Evolutionary conservation across 2,329 filamentous ascomycete species (phyloP).

Genomic region (Penicillium sp.): DNA sequence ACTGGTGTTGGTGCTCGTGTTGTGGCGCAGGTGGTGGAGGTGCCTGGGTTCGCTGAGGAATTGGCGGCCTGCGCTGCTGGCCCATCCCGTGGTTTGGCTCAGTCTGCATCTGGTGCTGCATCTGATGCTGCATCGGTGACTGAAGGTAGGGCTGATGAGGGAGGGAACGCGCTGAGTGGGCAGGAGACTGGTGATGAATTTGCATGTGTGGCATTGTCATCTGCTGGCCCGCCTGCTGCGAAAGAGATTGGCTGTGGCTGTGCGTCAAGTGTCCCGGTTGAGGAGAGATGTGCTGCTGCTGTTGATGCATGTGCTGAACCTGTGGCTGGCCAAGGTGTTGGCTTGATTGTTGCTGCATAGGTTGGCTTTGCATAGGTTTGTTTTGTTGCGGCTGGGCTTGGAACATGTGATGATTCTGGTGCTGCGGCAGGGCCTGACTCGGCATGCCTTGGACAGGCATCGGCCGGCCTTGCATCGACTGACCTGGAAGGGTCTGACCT

Average conservation of each 20-base stretch:
- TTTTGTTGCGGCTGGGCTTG: conserved; percentile 2
- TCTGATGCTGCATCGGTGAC: conserved; percentile 22
- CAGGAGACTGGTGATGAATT: conserved; percentile 24
- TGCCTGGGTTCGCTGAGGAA: conserved; percentile 14
- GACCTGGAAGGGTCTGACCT: conserved; percentile 8
- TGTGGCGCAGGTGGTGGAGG: conserved; percentile 27
- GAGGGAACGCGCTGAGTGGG: conserved; percentile 15
- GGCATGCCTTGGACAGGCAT: conserved; percentile 3
- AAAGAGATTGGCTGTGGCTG: not conserved
- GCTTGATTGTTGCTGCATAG: conserved; percentile 8
- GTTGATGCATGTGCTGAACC: conserved; percentile 12
- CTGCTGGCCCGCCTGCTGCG: conserved; percentile 12
- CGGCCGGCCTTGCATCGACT: conserved; percentile 4
- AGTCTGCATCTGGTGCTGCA: conserved; percentile 18
- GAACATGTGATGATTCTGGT: conserved; percentile 17
- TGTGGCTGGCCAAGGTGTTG: conserved; percentile 17
- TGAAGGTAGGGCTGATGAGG: conserved; percentile 24
- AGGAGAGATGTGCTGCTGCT: conserved; percentile 10
- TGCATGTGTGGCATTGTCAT: conserved; percentile 26
- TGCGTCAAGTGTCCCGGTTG: conserved; percentile 10
- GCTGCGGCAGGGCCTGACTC: conserved; percentile 8
- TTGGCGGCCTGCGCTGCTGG: conserved; percentile 12
- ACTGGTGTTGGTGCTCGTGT: conserved; percentile 28
- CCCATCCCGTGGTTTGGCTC: conserved; percentile 15
- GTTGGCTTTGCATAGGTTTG: conserved; percentile 1